Percentiles rank a stretch among this genome's conserved stretches.
Evolutionary conservation across 164 flowering plant species (phyloP).

Genomic region (Chimonanthus praecox): DNA sequence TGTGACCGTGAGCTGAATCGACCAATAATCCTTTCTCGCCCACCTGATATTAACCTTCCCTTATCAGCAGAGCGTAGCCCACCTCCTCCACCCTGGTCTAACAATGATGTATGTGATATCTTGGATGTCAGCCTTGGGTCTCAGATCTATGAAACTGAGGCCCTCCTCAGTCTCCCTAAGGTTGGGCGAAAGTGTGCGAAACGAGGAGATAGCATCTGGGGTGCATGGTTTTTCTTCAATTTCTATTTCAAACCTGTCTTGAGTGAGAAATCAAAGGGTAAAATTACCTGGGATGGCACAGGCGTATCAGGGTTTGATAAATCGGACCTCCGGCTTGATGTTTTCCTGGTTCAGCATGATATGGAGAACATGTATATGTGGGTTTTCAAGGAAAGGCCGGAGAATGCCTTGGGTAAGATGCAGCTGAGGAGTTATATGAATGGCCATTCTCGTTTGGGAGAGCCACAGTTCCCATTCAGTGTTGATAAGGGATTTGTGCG

Average conservation of each 20-base stretch:
- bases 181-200: constrained; percentile 4
- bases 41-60: constrained; percentile 83
- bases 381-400: constrained; percentile 92
- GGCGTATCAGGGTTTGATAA: constrained; percentile 66
- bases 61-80: constrained; percentile 33
- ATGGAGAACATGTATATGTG: constrained; percentile 99
- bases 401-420: constrained; percentile 89
- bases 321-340: constrained; percentile 66
- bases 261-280: constrained; percentile 64
- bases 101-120: constrained; percentile 11
- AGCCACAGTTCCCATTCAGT: constrained; percentile 84
- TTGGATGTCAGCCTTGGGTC: not conserved
- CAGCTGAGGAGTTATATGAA: constrained; percentile 93
- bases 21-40: constrained; percentile 36
- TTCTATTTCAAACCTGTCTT: constrained; percentile 63
- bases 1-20: constrained; percentile 65
- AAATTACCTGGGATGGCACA: constrained; percentile 47
- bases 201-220: constrained; percentile 16
- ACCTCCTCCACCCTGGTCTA: constrained; percentile 13
- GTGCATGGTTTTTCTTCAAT: constrained; percentile 7
- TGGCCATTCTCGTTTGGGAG: constrained; percentile 91
- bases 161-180: constrained; percentile 2
- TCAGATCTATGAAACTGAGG: constrained; percentile 4
- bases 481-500: constrained; percentile 86
- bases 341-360: constrained; percentile 87